Conservation (phyloP, 495 filamentous ascomycete species). For the Penicillium riverlandense region DNA sequence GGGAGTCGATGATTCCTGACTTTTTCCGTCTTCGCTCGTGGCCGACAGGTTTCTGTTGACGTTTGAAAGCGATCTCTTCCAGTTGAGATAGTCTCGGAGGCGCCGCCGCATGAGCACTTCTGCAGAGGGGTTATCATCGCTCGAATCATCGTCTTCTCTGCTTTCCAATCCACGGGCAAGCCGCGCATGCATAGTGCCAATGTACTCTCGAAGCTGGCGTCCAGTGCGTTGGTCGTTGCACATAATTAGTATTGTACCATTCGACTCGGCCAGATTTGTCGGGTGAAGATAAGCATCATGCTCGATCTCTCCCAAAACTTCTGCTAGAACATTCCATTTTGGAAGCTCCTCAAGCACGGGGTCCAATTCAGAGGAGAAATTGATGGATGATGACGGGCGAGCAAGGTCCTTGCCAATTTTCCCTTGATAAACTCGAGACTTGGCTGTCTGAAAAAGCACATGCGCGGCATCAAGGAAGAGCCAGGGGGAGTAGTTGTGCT, state of each 20-base stretch:
- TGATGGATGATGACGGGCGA: conserved; percentile 19
- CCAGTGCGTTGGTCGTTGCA: conserved; percentile 85
- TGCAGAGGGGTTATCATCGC: conserved; percentile 57
- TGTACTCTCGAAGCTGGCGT: conserved; percentile 81
- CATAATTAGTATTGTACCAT: conserved; percentile 89
- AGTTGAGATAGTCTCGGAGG: conserved; percentile 81
- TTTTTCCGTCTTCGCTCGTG: conserved; percentile 6
- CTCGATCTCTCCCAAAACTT: conserved; percentile 89
- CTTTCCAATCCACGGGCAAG: conserved; percentile 29
- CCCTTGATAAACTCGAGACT: conserved; percentile 79
- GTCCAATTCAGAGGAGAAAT: conserved; percentile 60
- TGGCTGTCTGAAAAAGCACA: conserved; percentile 87
- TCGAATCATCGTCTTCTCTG: conserved; percentile 27
- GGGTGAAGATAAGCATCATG: conserved; percentile 84
- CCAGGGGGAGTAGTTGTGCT: conserved; percentile 90
- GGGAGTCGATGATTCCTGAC: conserved; percentile 14
- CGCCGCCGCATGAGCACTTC: conserved; percentile 82
- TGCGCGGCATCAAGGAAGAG: conserved; percentile 93
- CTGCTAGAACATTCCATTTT: conserved; percentile 83
- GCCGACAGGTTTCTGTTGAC: conserved; percentile 67
- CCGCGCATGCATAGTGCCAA: conserved; percentile 82
- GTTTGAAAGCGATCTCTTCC: conserved; percentile 85
- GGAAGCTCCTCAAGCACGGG: conserved; percentile 93
- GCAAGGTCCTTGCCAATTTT: conserved; percentile 43
- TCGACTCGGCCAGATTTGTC: conserved; percentile 67